phyloP scores from a whole-genome alignment of 2,329 filamentous ascomycete genomes.

The Drechslerella dactyloides region DNA sequence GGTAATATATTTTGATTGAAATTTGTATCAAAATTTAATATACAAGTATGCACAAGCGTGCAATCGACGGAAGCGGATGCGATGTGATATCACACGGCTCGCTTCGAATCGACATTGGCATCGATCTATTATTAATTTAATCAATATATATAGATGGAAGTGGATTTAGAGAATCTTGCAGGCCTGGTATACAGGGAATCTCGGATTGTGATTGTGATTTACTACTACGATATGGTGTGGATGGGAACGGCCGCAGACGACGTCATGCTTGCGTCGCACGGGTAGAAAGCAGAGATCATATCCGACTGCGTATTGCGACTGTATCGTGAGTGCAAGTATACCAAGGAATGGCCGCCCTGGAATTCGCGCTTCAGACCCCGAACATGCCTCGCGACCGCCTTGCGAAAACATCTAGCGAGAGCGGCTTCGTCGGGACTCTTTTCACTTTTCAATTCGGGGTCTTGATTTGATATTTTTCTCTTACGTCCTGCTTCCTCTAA shows the following conservation, averaged over 20 bases:
- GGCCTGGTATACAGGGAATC: background rate
- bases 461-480: slow-evolving; percentile 12
- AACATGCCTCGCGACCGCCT: too few species aligned
- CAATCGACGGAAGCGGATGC: too few species aligned
- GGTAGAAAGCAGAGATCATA: background rate
- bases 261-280: background rate
- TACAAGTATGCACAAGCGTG: too few species aligned
- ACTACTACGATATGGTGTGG: too few species aligned
- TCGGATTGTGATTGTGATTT: background rate
- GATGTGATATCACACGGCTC: too few species aligned
- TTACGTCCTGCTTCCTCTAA: background rate
- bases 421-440: slow-evolving; percentile 27
- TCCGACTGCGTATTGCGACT: too few species aligned
- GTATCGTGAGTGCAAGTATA: background rate
- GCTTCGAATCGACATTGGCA: background rate
- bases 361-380: background rate
- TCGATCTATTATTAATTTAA: background rate
- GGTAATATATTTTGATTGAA: background rate
- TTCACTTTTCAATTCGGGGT: background rate
- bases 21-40: background rate
- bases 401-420: slow-evolving; percentile 18
- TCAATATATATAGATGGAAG: background rate
- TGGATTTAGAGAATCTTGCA: slow-evolving; percentile 1
- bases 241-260: background rate
- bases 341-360: background rate